Evolutionary conservation across 78 protist species (phyloP).

Genomic region (Neovahlkampfia damariscottae): DNA sequence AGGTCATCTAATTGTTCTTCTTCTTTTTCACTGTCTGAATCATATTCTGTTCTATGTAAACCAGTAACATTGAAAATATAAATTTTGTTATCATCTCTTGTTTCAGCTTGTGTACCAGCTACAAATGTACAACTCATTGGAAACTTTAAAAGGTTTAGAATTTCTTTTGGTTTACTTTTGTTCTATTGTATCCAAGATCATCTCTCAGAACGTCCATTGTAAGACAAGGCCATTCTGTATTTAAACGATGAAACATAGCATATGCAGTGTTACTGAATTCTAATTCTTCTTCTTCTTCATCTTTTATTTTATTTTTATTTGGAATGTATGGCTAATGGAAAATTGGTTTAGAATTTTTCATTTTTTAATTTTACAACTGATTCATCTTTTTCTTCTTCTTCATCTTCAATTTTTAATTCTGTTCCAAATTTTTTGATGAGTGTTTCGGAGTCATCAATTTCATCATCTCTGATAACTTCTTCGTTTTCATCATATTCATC

Average conservation of each 20-base stretch:
- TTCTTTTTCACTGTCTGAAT: conserved; percentile 31
- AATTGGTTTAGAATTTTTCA: neutral
- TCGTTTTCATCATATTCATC: neutral
- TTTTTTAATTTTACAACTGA: neutral
- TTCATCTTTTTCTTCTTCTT: neutral
- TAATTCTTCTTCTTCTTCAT: conserved; percentile 43
- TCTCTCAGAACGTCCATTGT: conserved; percentile 69
- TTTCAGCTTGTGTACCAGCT: conserved; percentile 81
- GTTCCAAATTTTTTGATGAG: neutral
- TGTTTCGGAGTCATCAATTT: neutral
- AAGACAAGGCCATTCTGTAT: conserved; percentile 84
- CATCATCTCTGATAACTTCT: neutral
- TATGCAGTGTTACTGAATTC: conserved; percentile 66
- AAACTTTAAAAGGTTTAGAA: too few relatives aligned
- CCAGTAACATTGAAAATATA: conserved; percentile 37
- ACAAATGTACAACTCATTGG: conserved; percentile 53
- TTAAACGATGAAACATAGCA: conserved; percentile 58
- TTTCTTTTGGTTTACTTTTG: too few relatives aligned
- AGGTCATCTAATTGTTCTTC: conserved; percentile 17
- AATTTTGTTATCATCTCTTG: conserved; percentile 43
- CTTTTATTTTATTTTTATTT: too few relatives aligned
- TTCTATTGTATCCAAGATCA: conserved; percentile 53
- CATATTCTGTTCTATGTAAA: neutral
- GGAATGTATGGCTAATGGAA: neutral
- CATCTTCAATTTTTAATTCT: neutral